These are phyloP conservation scores for Linnemannia exigua DNA, from an alignment of 192 early-diverging fungal species.

Conservation along the genomic window DNA sequence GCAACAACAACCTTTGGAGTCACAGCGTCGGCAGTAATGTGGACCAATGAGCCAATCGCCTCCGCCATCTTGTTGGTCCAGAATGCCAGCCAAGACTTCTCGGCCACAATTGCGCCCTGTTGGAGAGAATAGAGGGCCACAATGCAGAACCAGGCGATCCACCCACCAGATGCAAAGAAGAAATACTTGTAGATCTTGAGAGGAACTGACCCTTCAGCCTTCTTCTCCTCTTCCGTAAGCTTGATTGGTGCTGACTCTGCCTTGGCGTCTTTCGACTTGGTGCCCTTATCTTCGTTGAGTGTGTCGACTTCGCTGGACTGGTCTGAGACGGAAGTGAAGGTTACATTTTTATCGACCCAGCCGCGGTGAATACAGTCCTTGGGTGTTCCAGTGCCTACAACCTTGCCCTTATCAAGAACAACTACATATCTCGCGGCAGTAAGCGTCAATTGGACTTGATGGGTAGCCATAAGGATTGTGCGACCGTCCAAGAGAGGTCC, in stretches of 20 bases:
- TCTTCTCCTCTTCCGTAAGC: conserved; percentile 84
- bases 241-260: conserved; percentile 58
- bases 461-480: conserved; percentile 89
- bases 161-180: conserved; percentile 70
- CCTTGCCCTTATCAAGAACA: conserved; percentile 67
- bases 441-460: conserved; percentile 77
- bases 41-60: neutral
- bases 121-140: conserved; percentile 45
- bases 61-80: conserved; percentile 59
- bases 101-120: conserved; percentile 59
- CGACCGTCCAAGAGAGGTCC: conserved; percentile 78
- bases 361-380: conserved; percentile 39
- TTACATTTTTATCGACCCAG: conserved; percentile 9
- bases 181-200: conserved; percentile 83
- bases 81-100: conserved; percentile 68
- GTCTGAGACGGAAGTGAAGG: conserved; percentile 41
- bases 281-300: conserved; percentile 50
- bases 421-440: conserved; percentile 66
- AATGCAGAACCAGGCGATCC: conserved; percentile 66
- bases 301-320: conserved; percentile 37
- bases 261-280: conserved; percentile 39
- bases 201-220: conserved; percentile 81
- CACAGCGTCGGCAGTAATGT: neutral
- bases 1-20: neutral
- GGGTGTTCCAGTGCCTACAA: conserved; percentile 62